These are phyloP conservation scores for Ciborinia camelliae DNA, from an alignment of 2,329 filamentous ascomycete species.

Conservation along the genomic window DNA sequence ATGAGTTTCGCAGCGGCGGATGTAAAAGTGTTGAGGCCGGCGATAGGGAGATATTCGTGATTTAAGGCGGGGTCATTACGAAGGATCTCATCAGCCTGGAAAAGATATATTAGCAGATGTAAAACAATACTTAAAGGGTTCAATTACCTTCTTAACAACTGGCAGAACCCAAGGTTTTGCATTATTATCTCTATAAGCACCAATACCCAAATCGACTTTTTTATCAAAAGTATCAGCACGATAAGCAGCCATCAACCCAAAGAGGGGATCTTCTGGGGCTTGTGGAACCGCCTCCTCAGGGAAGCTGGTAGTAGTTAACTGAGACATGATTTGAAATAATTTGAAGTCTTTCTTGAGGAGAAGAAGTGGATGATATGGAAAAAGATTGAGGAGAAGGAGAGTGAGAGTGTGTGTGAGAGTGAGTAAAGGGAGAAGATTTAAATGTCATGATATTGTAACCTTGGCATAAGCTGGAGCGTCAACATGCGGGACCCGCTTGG, in stretches of 20 bases:
- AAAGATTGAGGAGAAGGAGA: background rate
- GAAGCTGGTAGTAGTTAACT: slow-evolving; percentile 58
- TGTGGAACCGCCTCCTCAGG: slow-evolving; percentile 74
- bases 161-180: slow-evolving; percentile 97
- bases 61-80: slow-evolving; percentile 86
- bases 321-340: slow-evolving; percentile 67
- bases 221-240: slow-evolving; percentile 70
- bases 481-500: slow-evolving; percentile 14
- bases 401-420: no score
- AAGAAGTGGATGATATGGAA: slow-evolving; percentile 28
- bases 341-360: slow-evolving; percentile 52
- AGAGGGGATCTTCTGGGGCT: slow-evolving; percentile 92
- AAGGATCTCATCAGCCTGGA: slow-evolving; percentile 83
- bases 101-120: background rate
- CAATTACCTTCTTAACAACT: slow-evolving; percentile 85
- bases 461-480: background rate
- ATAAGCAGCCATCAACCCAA: slow-evolving; percentile 87
- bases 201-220: slow-evolving; percentile 90
- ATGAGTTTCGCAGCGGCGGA: slow-evolving; percentile 88
- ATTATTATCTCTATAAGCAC: slow-evolving; percentile 90
- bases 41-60: slow-evolving; percentile 98
- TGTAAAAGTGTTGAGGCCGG: slow-evolving; percentile 81
- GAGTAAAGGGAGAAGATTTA: slow-evolving; percentile 18
- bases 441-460: slow-evolving; percentile 19
- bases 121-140: background rate